These are phyloP conservation scores for Dionaea muscipula DNA, from an alignment of 179 eudicot species.

Conservation along the genomic window DNA sequence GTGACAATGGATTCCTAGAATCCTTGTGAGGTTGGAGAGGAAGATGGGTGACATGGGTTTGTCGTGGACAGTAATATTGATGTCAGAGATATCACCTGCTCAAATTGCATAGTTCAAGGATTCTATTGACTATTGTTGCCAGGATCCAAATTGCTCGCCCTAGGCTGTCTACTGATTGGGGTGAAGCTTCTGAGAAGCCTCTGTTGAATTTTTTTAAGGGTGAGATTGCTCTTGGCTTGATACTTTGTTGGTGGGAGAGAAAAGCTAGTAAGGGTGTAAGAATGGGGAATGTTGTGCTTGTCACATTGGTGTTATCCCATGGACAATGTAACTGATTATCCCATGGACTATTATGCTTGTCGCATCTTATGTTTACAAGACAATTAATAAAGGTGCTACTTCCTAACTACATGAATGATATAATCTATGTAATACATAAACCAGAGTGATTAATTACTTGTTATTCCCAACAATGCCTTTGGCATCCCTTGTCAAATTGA, in stretches of 20 bases:
- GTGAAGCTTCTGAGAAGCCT: slow-evolving; percentile 77
- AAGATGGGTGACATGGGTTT: slow-evolving; percentile 68
- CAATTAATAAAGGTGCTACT: too few species aligned
- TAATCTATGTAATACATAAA: too few species aligned
- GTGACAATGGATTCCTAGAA: slow-evolving; percentile 79
- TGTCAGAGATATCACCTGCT: slow-evolving; percentile 77
- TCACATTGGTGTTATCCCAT: slow-evolving; percentile 17
- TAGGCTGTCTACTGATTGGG: slow-evolving; percentile 89
- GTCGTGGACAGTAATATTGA: slow-evolving; percentile 57
- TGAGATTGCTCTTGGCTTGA: slow-evolving; percentile 84
- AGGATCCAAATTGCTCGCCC: slow-evolving; percentile 96
- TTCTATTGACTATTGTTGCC: slow-evolving; percentile 82
- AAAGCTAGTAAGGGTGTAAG: slow-evolving; percentile 14
- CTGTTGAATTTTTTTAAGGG: slow-evolving; percentile 79
- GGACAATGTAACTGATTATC: slow-evolving; percentile 45
- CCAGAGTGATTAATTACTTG: too few species aligned
- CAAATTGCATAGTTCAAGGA: slow-evolving; percentile 67
- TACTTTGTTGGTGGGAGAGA: slow-evolving; percentile 93
- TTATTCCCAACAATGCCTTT: too few species aligned
- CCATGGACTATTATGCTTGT: slow-evolving; percentile 93
- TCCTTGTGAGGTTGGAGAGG: slow-evolving; percentile 62
- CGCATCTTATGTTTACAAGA: too few species aligned
- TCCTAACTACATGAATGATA: too few species aligned
- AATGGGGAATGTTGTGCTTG: slow-evolving; percentile 36
- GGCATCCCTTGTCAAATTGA: not conserved